Evolutionary conservation across 2,329 filamentous ascomycete species (phyloP).

Genomic region (Exophiala sideris): DNA sequence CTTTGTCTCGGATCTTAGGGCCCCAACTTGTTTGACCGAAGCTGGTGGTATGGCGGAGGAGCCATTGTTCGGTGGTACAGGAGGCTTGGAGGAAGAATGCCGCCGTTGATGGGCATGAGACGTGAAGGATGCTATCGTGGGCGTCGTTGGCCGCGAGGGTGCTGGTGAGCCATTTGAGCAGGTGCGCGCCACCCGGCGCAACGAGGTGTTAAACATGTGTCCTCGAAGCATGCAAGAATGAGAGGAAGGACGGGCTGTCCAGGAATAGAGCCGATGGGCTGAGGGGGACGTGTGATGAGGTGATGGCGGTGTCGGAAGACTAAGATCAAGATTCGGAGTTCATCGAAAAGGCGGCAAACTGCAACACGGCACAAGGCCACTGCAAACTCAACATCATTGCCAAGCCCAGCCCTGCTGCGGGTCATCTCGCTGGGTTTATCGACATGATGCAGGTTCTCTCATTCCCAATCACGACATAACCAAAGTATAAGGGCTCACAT

Average conservation of each 20-base stretch:
- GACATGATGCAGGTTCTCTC: background rate
- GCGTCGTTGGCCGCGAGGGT: constrained; percentile 33
- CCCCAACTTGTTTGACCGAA: constrained; percentile 28
- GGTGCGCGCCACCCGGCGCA: constrained; percentile 44
- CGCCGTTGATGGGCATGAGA: constrained; percentile 43
- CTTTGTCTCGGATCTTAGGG: constrained; percentile 26
- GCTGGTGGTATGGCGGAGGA: constrained; percentile 30
- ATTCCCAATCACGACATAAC: too few relatives aligned
- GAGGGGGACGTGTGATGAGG: background rate
- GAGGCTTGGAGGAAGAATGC: constrained; percentile 49
- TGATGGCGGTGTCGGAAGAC: constrained; percentile 1
- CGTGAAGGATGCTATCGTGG: constrained; percentile 35
- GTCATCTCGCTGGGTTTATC: background rate
- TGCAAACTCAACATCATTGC: constrained; percentile 1
- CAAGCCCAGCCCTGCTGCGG: background rate
- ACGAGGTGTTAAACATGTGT: constrained; percentile 45
- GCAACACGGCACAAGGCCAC: background rate
- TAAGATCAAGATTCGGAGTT: constrained; percentile 2
- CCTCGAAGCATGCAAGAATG: background rate
- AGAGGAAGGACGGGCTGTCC: constrained; percentile 6
- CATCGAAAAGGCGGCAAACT: background rate
- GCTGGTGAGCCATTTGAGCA: constrained; percentile 35
- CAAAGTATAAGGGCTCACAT: too few relatives aligned
- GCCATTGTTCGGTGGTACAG: constrained; percentile 45
- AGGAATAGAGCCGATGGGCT: background rate